Base-by-base conservation (phyloP, 768 basidiomycete species). In the Pleurotus eryngii region DNA sequence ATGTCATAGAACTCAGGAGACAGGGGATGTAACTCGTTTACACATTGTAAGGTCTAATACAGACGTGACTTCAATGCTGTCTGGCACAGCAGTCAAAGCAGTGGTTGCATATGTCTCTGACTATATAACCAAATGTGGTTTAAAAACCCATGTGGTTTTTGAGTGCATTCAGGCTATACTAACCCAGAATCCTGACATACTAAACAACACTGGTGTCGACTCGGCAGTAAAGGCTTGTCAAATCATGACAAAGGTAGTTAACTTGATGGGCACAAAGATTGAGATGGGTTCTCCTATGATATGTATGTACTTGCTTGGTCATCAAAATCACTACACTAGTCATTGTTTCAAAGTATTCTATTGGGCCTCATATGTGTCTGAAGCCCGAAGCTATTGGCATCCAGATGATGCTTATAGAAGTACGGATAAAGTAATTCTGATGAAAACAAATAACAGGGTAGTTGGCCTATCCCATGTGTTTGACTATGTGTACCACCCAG, bases 291-390 rank as follows among this genome's bases (percentile, higher is more conserved):
- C n/a, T n/a, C n/a, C n/a, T n/a, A n/a, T n/a, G n/a, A 63, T 60
- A 17, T 63, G 53, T 14, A 64, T 59, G 27, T 27, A 27, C 27
- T 27, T 27, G 8, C 27, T 27, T 27, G 27, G 27, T 8, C 27
- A 27, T 8, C 67, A 66, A 20, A 68, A 71, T 45, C 68, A 71
- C 43, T 73, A 73, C 53, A 70, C 65, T 7, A 70, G 61, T 38
- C 64, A 68, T 56, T 37, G 20, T 35, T 74, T 72, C 61, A 58
- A 64, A 3, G 46, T 58, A 5, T 27, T 27, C 27, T 27, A 27
- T 8, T 27, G 27, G 27, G 5, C 27, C 5, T 27, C 27, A 6
- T 27, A 27, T 27, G 27, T 27, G 27, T 27, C 27, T 6, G 27
- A 27, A 27, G 27, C 27, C 8, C 27, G 27, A 8, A 27, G 27